Conservation (phyloP, 331 rosid genomes). For the Acacia pycnantha region DNA sequence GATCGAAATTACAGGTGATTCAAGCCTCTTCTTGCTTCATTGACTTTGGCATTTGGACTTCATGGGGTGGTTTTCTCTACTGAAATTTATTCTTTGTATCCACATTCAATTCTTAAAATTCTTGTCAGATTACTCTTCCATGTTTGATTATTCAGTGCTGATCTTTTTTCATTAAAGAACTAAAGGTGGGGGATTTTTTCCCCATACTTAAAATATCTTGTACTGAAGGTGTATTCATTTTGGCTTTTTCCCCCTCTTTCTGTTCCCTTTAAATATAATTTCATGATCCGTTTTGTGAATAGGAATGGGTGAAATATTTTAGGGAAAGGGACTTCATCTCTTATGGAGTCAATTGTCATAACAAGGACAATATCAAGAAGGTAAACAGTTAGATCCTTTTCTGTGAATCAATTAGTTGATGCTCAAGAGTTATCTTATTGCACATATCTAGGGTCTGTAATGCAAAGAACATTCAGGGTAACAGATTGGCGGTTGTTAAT, state of each 20-base stretch:
- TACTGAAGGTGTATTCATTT: background rate
- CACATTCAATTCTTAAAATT: background rate
- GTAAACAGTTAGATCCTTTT: slow-evolving; percentile 42
- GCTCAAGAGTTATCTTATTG: background rate
- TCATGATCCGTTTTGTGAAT: background rate
- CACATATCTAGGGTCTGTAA: background rate
- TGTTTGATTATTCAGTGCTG: background rate
- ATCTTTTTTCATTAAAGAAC: background rate
- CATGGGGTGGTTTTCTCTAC: background rate
- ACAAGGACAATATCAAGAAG: slow-evolving; percentile 70
- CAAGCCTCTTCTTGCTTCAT: slow-evolving; percentile 8
- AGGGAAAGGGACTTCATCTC: slow-evolving; percentile 48
- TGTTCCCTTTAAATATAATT: slow-evolving; percentile 2
- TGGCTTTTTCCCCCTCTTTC: background rate
- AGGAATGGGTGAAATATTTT: slow-evolving; percentile 74
- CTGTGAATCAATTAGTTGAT: background rate
- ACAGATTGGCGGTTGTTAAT: background rate
- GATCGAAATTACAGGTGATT: slow-evolving; percentile 47
- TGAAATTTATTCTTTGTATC: background rate
- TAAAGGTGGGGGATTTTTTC: background rate
- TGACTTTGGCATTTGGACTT: background rate
- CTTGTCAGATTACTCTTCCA: background rate
- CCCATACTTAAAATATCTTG: background rate
- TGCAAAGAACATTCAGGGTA: background rate
- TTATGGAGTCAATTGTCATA: slow-evolving; percentile 78